Evolutionary conservation across 2,329 filamentous ascomycete genomes (phyloP).

Genomic region (Aspergillus latus): DNA sequence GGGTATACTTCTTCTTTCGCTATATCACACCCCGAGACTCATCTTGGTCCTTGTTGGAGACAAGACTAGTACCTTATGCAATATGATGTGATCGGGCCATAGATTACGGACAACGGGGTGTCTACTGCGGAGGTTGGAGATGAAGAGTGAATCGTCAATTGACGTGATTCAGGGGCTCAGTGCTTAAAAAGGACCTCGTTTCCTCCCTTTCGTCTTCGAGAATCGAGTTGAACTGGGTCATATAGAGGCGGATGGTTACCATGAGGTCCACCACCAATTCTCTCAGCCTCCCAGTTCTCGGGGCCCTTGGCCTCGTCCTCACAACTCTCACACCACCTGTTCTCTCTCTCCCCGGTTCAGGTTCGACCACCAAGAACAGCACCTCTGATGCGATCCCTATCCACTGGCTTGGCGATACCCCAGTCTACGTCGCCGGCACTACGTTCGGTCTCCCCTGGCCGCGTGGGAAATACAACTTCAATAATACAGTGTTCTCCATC

Average conservation of each 20-base stretch:
- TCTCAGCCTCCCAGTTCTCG: background rate
- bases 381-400: background rate
- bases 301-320: background rate
- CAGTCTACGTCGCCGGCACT: slow-evolving; percentile 36
- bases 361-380: background rate
- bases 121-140: no score
- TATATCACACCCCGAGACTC: background rate
- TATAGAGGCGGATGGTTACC: background rate
- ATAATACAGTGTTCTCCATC: slow-evolving; percentile 40
- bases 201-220: background rate
- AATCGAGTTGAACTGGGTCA: background rate
- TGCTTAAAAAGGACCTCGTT: background rate
- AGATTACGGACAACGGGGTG: background rate
- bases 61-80: background rate
- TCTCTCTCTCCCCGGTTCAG: background rate
- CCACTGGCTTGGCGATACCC: slow-evolving; percentile 45
- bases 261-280: background rate
- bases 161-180: background rate
- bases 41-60: background rate
- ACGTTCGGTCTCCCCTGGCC: slow-evolving; percentile 50
- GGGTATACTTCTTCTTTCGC: background rate
- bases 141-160: background rate
- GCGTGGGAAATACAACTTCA: slow-evolving; percentile 39
- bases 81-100: background rate
- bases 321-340: background rate